Conservation (phyloP, 495 filamentous ascomycete species). For the Aspergillus saccharolyticus region DNA sequence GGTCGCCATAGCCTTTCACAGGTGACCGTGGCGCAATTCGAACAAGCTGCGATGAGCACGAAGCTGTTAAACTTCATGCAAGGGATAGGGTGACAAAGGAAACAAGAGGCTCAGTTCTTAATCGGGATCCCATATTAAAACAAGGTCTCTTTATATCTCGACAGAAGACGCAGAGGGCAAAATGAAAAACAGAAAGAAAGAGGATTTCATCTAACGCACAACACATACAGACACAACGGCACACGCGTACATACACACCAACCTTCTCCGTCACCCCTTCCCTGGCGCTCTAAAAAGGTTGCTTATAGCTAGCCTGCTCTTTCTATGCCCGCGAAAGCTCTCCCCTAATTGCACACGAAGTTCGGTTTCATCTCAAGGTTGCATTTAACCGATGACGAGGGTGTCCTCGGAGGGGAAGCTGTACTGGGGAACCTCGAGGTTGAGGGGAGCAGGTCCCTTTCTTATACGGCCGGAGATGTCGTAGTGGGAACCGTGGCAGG, state of each 20-base stretch:
- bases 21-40: too few relatives aligned
- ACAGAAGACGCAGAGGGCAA: slow-evolving; percentile 34
- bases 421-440: slow-evolving; percentile 92
- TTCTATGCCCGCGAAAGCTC: background rate
- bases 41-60: too few relatives aligned
- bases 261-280: slow-evolving; percentile 16
- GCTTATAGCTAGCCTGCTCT: background rate
- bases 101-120: slow-evolving; percentile 38
- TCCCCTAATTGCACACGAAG: slow-evolving; percentile 5
- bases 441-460: slow-evolving; percentile 93
- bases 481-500: slow-evolving; percentile 99
- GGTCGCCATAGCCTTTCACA: too few relatives aligned
- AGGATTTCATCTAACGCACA: slow-evolving; percentile 38
- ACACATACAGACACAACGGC: background rate
- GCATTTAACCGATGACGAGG: slow-evolving; percentile 70
- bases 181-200: background rate
- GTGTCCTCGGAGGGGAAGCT: slow-evolving; percentile 75
- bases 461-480: slow-evolving; percentile 96
- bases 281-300: background rate
- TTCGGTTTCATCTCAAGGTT: background rate
- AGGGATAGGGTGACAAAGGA: slow-evolving; percentile 12
- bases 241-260: slow-evolving; percentile 12
- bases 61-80: slow-evolving; percentile 21
- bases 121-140: slow-evolving; percentile 42
- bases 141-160: slow-evolving; percentile 43